Evolutionary conservation across 108 stramenopile genomes (phyloP).

Genomic region (Conticribra weissflogii): DNA sequence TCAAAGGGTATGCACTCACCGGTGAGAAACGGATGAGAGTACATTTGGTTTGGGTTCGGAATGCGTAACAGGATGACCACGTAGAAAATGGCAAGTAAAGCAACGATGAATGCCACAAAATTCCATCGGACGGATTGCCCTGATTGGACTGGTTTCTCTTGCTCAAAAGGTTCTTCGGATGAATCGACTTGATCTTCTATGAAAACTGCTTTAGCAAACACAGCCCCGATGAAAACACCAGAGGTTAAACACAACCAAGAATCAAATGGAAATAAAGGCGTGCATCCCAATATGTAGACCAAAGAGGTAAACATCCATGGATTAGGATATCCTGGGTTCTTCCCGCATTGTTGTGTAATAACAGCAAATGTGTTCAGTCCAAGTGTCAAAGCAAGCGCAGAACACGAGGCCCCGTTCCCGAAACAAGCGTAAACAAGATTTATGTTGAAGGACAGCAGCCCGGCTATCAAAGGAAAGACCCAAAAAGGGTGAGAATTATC

Average conservation of each 20-base stretch:
- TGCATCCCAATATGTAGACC: conserved; percentile 13
- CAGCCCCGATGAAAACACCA: conserved; percentile 14
- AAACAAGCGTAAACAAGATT: conserved; percentile 44
- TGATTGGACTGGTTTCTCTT: not conserved
- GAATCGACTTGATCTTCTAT: conserved; percentile 6
- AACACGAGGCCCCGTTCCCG: conserved; percentile 43
- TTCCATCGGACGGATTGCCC: conserved; percentile 12
- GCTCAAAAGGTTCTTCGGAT: not conserved
- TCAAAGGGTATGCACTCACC: no score
- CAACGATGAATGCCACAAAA: conserved; percentile 16
- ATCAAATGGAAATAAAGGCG: conserved; percentile 37
- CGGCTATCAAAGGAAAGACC: conserved; percentile 18
- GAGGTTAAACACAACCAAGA: conserved; percentile 14
- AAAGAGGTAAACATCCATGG: conserved; percentile 30
- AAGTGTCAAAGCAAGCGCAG: conserved; percentile 34
- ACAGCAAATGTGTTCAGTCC: conserved; percentile 49
- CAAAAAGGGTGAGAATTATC: conserved; percentile 24
- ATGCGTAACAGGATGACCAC: conserved; percentile 24
- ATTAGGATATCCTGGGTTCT: not conserved
- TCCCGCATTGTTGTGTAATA: conserved; percentile 17
- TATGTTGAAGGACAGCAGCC: conserved; percentile 19
- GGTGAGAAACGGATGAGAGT: conserved; percentile 48
- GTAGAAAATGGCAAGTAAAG: conserved; percentile 21
- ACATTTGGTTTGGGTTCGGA: conserved; percentile 37
- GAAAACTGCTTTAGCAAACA: not conserved